Evolutionary conservation across 78 protist species (phyloP), one percentile per base, ranked within the genome.

Genomic region (Protostelium mycophagum): DNA sequence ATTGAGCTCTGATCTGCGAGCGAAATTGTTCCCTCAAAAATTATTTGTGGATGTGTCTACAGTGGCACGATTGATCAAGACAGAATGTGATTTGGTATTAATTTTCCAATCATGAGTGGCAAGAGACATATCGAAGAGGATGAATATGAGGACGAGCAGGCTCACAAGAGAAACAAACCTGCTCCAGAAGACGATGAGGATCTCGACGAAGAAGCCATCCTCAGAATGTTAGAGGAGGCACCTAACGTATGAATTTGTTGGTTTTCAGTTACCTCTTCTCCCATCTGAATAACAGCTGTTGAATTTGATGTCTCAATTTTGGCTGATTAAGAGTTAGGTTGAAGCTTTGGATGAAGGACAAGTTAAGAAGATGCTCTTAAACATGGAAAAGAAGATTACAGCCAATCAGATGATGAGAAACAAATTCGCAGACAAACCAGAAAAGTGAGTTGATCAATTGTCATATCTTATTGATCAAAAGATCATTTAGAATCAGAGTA

Each of bases 291-390:
- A n/a, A n/a, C n/a, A n/a, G n/a, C n/a, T n/a, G n/a, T n/a, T n/a
- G n/a, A n/a, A n/a, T n/a, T n/a, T n/a, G n/a, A n/a, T n/a, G n/a
- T n/a, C n/a, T n/a, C n/a, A n/a, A n/a, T n/a, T n/a, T n/a, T n/a
- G n/a, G n/a, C 1, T 37, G 10, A 28, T 35, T 37, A 35, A n/a
- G 87, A 1, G 0, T 87, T 29, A 92, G 94, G 89, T 93, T 89
- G 96, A 93, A 35, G 96, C 91, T 63, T 88, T 93, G n/a, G 91
- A 93, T 83, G 87, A 38, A 51, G 28, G 36, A 0, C 63, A 90
- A 51, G 85, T 93, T 83, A 88, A 90, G 88, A 93, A 93, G 83
- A 73, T 93, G 38, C 89, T 93, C 34, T 90, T 93, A 34, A 73
- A 93, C 51, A 88, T 93, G 83, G 96, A 93, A 37, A 88, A 89